Base-by-base conservation (phyloP, 140 eudicot genomes). In the Anethum foeniculum region DNA sequence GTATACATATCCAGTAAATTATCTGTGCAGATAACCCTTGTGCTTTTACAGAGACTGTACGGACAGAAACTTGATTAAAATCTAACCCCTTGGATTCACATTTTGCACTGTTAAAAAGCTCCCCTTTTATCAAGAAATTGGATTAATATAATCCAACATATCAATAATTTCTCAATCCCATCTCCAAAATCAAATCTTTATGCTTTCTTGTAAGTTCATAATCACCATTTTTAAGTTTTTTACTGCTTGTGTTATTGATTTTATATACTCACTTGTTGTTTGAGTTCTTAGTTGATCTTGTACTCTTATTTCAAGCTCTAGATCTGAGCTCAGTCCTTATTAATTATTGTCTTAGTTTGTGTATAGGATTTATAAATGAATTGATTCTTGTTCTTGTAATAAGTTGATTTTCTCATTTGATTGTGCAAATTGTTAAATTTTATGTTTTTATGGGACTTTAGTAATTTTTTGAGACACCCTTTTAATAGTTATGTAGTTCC, bases 201-300 rank as follows among this genome's bases (percentile, higher is more conserved):
- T 74, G 30, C 38, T 74, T 44, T 44, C 56, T 5, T 74, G 60
- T 46, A 74, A 74, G 78, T 74, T 74, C 23, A 74, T 74, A n/a
- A 3, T 44, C 78, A 41, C 52, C 9, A 10, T 72, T 5, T 68
- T 43, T 32, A 32, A 44, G 38, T 74, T 43, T 44, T 74, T 25
- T 19, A 41, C 8, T 27, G 7, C 1, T 73, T 73, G 76, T 38
- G 46, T 73, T 41, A 14, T 51, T 62, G 30, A 73, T 23, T 41
- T 73, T 73, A 5, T 41, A 1, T 41, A 19, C 51, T 73, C 77
- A 73, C 6, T 73, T 5, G 27, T 72, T 72, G 48, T 41, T 38
- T 73, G 77, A 46, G 54, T 38, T 73, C 52, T 73, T 73, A 73
- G 11, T 41, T 23, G 30, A 21, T 73, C 2, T 73, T 44, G 49